Base-by-base conservation (phyloP, 2,329 filamentous ascomycete species). In the Fulvia fulva region DNA sequence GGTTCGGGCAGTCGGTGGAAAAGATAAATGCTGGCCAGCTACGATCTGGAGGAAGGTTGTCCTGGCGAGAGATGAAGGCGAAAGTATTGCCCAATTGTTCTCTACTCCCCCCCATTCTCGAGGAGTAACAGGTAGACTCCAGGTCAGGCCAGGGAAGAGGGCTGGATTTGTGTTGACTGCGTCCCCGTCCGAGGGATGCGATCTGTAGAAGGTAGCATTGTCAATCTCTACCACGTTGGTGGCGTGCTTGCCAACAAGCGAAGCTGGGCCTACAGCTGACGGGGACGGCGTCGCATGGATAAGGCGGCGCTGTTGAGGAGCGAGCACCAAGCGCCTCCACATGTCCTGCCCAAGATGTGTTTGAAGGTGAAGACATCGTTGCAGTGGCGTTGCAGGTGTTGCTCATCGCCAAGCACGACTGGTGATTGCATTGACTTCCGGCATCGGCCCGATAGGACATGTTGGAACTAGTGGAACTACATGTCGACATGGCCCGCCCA, bases 81-180 rank as follows among this genome's bases (percentile, higher is more conserved):
- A 91, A 25, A 97, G 80, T 41, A 99, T 80, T 41, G 90, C 89
- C 92, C 92, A 97, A 71, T n/a, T 90, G 84, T 65, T 88, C 82
- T 67, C 44, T 23, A 12, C 19, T 50, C 45, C 22, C 58, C 43
- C 52, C 30, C 7, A 23, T 50, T 5, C 26, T n/a, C 47, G 16
- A 28, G n/a, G 23, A 28, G 28, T 30, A 5, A 87, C 85, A 0
- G 87, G 83, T 0, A 97, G 76, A 41, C 82, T 81, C 70, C 97
- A 90, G 56, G 74, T 84, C 65, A 97, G 72, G 55, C 85, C 78
- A 3, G 82, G 79, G 71, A 96, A 96, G n/a, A 65, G 30, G 6
- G 58, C 21, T 50, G 58, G 60, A 55, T 66, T 64, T 19, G 75
- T 71, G 45, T 78, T 72, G 28, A 74, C 68, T 28, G 71, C 66